Evolutionary conservation across 169 alveolate species (phyloP).

Genomic region (Plasmodium gaboni): DNA sequence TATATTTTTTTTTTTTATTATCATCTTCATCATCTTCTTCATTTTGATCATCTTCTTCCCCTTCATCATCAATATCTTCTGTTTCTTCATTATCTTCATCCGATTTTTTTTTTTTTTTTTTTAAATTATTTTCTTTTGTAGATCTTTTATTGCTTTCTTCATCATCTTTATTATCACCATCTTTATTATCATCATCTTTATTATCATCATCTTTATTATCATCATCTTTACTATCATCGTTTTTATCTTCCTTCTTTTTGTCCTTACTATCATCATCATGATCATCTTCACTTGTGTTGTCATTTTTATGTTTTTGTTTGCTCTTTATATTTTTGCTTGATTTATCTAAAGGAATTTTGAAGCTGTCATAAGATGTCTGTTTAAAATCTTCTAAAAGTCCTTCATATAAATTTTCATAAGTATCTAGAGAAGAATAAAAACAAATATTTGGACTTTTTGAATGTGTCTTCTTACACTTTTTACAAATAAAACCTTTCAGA

Average conservation of each 20-base stretch:
- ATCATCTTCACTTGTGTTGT: background rate
- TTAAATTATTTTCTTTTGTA: background rate
- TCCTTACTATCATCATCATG: slow-evolving; percentile 1
- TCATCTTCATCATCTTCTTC: background rate
- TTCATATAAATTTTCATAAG: slow-evolving; percentile 66
- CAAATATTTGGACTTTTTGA: slow-evolving; percentile 62
- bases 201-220: background rate
- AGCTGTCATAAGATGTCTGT: slow-evolving; percentile 33
- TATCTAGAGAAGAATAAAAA: slow-evolving; percentile 59
- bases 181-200: slow-evolving; percentile 5
- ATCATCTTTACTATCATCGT: background rate
- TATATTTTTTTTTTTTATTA: slow-evolving; percentile 10
- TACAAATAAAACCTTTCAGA: slow-evolving; percentile 60
- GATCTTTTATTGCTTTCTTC: background rate
- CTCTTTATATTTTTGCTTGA: slow-evolving; percentile 7
- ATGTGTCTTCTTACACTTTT: slow-evolving; percentile 59
- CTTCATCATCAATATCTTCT: background rate
- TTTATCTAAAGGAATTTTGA: slow-evolving; percentile 32
- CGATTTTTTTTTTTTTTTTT: background rate
- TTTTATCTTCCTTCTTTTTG: background rate
- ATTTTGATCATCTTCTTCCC: background rate
- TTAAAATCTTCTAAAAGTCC: slow-evolving; percentile 48
- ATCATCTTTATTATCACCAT: background rate
- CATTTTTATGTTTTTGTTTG: background rate
- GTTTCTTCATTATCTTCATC: slow-evolving; percentile 26